A percentile compares a stretch with the other conserved stretches of the same genome.
Conservation (phyloP, 768 basidiomycete species). For the Russula emetica region DNA sequence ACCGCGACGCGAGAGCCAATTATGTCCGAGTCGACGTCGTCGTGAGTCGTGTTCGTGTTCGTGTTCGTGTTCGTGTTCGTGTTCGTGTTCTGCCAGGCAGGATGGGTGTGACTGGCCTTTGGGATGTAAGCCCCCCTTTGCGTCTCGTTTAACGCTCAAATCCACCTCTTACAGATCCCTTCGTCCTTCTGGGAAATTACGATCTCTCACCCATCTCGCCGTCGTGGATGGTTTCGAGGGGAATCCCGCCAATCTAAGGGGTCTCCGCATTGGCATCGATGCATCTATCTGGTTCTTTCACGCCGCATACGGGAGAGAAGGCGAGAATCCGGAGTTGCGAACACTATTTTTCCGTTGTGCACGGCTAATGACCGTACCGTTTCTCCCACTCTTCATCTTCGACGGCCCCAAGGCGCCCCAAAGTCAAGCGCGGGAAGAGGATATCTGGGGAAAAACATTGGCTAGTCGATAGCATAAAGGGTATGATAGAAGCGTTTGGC, state of each 20-base stretch:
- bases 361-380: constrained; percentile 68
- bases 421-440: constrained; percentile 72
- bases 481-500: constrained; percentile 73
- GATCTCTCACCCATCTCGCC: constrained; percentile 74
- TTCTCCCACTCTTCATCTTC: constrained; percentile 88
- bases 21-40: background rate
- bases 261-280: constrained; percentile 82
- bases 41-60: background rate
- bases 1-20: background rate
- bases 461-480: constrained; percentile 71
- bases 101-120: constrained; percentile 28
- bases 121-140: constrained; percentile 20
- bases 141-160: constrained; percentile 27
- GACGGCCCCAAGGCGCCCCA: constrained; percentile 84
- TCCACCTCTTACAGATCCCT: constrained; percentile 46
- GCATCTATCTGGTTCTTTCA: constrained; percentile 82
- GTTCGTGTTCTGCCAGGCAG: background rate
- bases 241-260: constrained; percentile 60
- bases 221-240: constrained; percentile 69
- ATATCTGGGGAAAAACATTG: constrained; percentile 59
- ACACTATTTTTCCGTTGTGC: constrained; percentile 85
- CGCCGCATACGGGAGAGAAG: constrained; percentile 66
- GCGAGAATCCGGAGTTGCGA: constrained; percentile 82
- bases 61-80: too few species aligned
- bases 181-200: constrained; percentile 61